phyloP scores from a whole-genome alignment of 148 eudicot species.

The Vaccinium vitisidaea region DNA sequence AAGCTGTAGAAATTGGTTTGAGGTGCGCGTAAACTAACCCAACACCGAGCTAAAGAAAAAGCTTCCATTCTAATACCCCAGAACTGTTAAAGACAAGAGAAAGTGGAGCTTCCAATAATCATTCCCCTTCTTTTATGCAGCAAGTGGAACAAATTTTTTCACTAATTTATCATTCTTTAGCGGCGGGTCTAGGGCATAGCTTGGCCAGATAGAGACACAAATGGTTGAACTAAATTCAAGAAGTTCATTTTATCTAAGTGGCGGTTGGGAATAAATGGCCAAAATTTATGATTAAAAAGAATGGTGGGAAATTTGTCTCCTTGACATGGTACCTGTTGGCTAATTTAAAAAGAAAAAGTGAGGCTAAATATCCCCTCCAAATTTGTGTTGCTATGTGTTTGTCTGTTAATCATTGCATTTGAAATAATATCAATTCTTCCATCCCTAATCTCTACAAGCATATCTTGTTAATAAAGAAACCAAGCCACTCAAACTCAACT shows the following conservation, averaged over 20 bases:
- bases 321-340: background rate
- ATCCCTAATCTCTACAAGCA: background rate
- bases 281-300: background rate
- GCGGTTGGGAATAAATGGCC: background rate
- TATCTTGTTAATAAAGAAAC: background rate
- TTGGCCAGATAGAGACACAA: background rate
- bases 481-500: background rate
- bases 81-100: background rate
- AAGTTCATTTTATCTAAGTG: background rate
- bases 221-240: background rate
- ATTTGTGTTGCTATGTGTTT: background rate
- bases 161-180: background rate
- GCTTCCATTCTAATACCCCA: background rate
- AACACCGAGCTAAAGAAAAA: background rate
- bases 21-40: no score
- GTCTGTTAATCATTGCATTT: background rate
- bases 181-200: background rate
- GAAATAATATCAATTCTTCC: background rate
- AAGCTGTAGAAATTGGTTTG: no score
- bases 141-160: slow-evolving; percentile 12
- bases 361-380: background rate
- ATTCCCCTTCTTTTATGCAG: slow-evolving; percentile 8
- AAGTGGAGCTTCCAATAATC: slow-evolving; percentile 19
- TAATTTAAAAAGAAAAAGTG: background rate
- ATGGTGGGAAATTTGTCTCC: background rate